Base-by-base conservation (phyloP, 1,284 basidiomycete genomes). In the Cyathus olla region DNA sequence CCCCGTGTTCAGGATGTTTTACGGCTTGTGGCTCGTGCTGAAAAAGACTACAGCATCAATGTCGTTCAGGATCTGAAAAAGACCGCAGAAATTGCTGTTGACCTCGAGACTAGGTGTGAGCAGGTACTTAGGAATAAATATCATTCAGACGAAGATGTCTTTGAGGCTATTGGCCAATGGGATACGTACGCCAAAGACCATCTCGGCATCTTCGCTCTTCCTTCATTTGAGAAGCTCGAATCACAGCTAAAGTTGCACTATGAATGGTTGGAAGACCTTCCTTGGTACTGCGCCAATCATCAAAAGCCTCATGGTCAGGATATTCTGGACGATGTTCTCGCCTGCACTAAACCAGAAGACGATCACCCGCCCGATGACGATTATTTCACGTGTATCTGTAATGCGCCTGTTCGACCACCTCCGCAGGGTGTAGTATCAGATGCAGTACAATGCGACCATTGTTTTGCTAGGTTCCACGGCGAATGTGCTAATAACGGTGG, bases 371-470 rank as follows among this genome's bases (percentile, higher is more conserved):
- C 92, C 0, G 81, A 80, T 10, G 91, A 94, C 71, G 92, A 94
- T 75, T 93, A 87, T 74, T 89, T 91, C 71, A 95, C 93, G 1
- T 95, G 93, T 71, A 95, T 95, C 62, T 95, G 93, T 73, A 88
- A 83, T 35, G 75, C 78, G 4, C 87, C 93, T 19, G 93, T 95
- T 44, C 87, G 88, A 26, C 92, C 92, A 13, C 93, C 92, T 24
- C 88, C 89, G 2, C 85, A 86, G 5, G 92, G 91, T n/a, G 79
- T 82, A 13, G 79, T 84, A 26, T 94, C 93, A 0, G 92, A 94
- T 71, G 93, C 93, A 0, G 93, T 95, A 6, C 93, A 95, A 72
- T 95, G 93, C 72, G 93, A 95, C 70, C 93, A 95, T 68, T 95
- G 93, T 66, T 92, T 86, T 72, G 93, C 93, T 47, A 83, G 92